phyloP scores from a whole-genome alignment of 2,329 filamentous ascomycete species.

The Calonectria hongkongensis region DNA sequence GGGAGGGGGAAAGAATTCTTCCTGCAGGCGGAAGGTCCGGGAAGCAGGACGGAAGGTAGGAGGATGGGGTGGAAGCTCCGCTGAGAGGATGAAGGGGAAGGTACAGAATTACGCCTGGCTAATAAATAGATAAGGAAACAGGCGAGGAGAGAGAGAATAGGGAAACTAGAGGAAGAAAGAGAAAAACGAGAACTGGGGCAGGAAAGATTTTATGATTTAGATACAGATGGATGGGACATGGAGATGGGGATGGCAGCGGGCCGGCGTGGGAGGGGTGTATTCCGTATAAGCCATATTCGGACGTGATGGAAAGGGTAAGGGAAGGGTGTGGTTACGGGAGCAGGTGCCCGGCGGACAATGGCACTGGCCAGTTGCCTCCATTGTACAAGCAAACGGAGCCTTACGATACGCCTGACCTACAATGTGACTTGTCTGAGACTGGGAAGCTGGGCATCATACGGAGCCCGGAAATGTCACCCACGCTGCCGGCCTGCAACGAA shows the following conservation, averaged over 20 bases:
- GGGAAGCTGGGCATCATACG: neutral
- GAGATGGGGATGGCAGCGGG: slow-evolving; percentile 16
- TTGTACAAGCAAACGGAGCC: slow-evolving; percentile 1
- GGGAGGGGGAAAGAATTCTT: neutral
- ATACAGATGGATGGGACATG: slow-evolving; percentile 23
- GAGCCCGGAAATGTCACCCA: slow-evolving; percentile 19
- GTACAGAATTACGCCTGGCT: neutral
- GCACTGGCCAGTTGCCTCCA: slow-evolving; percentile 11
- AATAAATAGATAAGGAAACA: slow-evolving; percentile 4
- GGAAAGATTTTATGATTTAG: slow-evolving; percentile 11
- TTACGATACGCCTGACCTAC: slow-evolving; percentile 5
- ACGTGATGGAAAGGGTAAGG: too few species aligned
- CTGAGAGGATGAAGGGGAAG: slow-evolving; percentile 1
- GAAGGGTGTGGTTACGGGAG: neutral
- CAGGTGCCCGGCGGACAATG: neutral
- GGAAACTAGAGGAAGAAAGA: neutral
- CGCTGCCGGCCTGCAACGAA: slow-evolving; percentile 1
- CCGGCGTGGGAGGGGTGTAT: slow-evolving; percentile 10
- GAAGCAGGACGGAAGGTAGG: slow-evolving; percentile 2
- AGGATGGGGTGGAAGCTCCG: neutral
- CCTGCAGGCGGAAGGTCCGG: neutral
- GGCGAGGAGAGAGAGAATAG: neutral
- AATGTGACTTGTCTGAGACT: slow-evolving; percentile 1
- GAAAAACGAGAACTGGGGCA: neutral
- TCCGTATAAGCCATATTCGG: slow-evolving; percentile 6